Percentiles rank a stretch among this genome's conserved stretches.
These are phyloP conservation scores for Malus orientalis DNA, from an alignment of 306 rosid species.

Conservation along the genomic window DNA sequence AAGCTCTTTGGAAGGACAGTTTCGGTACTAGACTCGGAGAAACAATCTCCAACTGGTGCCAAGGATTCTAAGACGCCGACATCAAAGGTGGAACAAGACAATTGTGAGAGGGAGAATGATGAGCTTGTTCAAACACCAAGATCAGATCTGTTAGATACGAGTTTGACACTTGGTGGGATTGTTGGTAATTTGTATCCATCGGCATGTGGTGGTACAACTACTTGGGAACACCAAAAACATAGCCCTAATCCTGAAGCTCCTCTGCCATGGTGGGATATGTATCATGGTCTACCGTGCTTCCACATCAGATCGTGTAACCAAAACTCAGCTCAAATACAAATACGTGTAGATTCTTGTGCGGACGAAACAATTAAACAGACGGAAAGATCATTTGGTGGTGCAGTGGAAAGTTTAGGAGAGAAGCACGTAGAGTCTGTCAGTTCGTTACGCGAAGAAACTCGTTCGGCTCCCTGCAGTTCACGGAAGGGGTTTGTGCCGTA, in stretches of 20 bases:
- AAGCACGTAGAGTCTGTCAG: conserved; percentile 38
- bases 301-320: conserved; percentile 16
- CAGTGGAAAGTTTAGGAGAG: conserved; percentile 24
- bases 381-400: conserved; percentile 42
- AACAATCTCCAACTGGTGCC: conserved; percentile 14
- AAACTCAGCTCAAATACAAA: conserved; percentile 19
- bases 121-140: conserved; percentile 27
- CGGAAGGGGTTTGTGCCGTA: conserved; percentile 72
- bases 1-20: conserved; percentile 86
- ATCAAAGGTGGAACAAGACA: conserved; percentile 16
- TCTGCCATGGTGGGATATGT: conserved; percentile 37
- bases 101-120: conserved; percentile 19
- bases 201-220: neutral
- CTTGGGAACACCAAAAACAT: conserved; percentile 19
- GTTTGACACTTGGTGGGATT: conserved; percentile 43
- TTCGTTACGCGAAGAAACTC: conserved; percentile 19
- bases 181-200: conserved; percentile 2
- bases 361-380: conserved; percentile 28
- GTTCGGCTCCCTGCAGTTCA: conserved; percentile 24
- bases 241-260: conserved; percentile 7
- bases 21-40: conserved; percentile 31
- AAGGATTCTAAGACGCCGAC: conserved; percentile 19
- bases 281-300: conserved; percentile 34
- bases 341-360: conserved; percentile 12
- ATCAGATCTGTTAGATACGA: conserved; percentile 24